Percentiles rank a stretch among this genome's conserved stretches.
These are phyloP conservation scores for Lunularia cruciata DNA, from an alignment of 225 moss, liverwort and hornwort genomes.

Conservation along the genomic window DNA sequence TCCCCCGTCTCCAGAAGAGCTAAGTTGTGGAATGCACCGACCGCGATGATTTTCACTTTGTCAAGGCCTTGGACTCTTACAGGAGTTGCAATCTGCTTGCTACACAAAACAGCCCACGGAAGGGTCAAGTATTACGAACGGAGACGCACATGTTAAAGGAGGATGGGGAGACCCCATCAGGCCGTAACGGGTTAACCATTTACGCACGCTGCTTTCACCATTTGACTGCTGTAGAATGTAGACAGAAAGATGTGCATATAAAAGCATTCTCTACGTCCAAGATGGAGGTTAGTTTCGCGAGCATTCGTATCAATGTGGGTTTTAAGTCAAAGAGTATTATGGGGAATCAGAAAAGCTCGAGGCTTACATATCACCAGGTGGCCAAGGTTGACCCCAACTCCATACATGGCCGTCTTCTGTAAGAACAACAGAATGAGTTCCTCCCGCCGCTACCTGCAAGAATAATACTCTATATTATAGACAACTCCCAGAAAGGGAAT, in stretches of 20 bases:
- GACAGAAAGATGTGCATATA: too few relatives aligned
- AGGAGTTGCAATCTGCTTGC: conserved; percentile 59
- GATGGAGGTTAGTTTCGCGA: too few relatives aligned
- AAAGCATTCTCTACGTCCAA: too few relatives aligned
- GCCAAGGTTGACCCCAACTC: conserved; percentile 75
- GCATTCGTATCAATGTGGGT: too few relatives aligned
- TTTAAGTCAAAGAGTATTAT: too few relatives aligned
- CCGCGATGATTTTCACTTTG: conserved; percentile 48
- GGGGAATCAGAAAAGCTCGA: too few relatives aligned
- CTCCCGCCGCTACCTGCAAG: conserved; percentile 59
- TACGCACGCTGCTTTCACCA: too few relatives aligned
- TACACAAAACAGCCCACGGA: conserved; percentile 24
- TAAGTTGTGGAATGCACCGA: conserved; percentile 64
- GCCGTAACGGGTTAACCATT: too few relatives aligned
- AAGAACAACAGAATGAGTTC: conserved; percentile 63
- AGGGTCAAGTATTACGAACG: background rate
- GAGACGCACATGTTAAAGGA: too few relatives aligned
- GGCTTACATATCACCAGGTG: conserved; percentile 64
- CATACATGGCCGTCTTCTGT: conserved; percentile 57
- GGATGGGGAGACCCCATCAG: too few relatives aligned
- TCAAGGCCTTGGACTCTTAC: conserved; percentile 46
- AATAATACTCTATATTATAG: background rate
- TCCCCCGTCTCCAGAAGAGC: conserved; percentile 53
- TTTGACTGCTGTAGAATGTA: background rate
- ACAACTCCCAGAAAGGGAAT: too few relatives aligned